These are phyloP conservation scores for Scheffersomyces parashehatae DNA, from an alignment of 1,139 yeast species.

Conservation along the genomic window DNA sequence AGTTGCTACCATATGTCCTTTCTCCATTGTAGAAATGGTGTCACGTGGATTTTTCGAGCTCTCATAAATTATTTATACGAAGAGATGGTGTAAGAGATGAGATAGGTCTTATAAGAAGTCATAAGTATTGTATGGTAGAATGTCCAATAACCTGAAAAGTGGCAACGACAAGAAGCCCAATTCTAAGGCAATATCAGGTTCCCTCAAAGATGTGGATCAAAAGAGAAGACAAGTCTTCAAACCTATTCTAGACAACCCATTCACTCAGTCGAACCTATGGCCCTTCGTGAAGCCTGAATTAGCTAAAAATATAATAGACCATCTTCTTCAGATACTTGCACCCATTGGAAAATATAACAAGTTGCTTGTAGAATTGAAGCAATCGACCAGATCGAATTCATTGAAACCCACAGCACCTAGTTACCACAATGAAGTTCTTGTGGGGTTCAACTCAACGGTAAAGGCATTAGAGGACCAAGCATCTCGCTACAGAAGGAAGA, in stretches of 20 bases:
- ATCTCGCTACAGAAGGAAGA: constrained; percentile 14
- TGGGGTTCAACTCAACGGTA: constrained; percentile 61
- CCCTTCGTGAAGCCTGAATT: constrained; percentile 46
- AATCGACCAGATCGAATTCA: constrained; percentile 3
- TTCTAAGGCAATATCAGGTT: constrained; percentile 15
- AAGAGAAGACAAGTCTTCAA: constrained; percentile 56
- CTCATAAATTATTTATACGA: too few relatives aligned
- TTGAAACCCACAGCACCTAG: constrained; percentile 24
- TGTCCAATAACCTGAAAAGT: too few relatives aligned
- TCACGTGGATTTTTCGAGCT: too few relatives aligned
- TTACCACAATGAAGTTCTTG: constrained; percentile 24
- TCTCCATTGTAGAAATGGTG: too few relatives aligned
- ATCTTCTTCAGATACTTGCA: constrained; percentile 36
- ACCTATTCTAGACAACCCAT: constrained; percentile 63
- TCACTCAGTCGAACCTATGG: constrained; percentile 51
- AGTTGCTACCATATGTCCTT: background rate
- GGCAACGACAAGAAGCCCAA: background rate
- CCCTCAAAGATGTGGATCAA: constrained; percentile 43
- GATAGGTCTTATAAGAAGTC: too few relatives aligned
- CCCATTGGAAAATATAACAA: constrained; percentile 37
- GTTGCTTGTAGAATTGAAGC: constrained; percentile 12
- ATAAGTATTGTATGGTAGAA: too few relatives aligned
- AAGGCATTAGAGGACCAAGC: constrained; percentile 52
- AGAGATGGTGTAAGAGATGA: too few relatives aligned
- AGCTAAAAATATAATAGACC: constrained; percentile 40